Evolutionary conservation across 2,329 filamentous ascomycete genomes (phyloP).

Genomic region (Venturia asperata): DNA sequence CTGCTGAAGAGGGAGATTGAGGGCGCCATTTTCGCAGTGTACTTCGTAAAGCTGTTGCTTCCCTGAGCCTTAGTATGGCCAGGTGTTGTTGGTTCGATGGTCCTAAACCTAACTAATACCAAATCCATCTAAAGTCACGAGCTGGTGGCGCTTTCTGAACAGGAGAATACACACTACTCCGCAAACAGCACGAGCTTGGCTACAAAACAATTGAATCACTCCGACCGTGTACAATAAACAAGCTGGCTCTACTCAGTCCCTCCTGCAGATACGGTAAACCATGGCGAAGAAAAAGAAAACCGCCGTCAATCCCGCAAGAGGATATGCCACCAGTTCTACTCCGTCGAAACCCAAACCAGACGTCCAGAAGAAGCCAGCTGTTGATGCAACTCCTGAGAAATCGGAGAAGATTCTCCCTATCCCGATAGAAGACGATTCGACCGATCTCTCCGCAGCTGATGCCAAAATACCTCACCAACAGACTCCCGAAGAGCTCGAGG

Average conservation of each 20-base stretch:
- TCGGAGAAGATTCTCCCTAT: neutral
- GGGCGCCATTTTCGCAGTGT: neutral
- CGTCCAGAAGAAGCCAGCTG: constrained; percentile 27
- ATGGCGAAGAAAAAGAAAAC: constrained; percentile 96
- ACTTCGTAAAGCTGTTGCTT: neutral
- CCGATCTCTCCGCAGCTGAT: constrained; percentile 26
- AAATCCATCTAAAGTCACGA: neutral
- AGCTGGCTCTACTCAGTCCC: constrained; percentile 20
- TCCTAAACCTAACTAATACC: neutral
- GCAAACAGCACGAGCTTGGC: neutral
- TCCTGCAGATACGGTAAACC: constrained; percentile 19
- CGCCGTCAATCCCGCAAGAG: constrained; percentile 76
- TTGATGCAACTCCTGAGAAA: constrained; percentile 21
- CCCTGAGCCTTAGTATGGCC: neutral
- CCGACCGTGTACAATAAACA: constrained; percentile 18
- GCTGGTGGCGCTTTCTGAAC: neutral
- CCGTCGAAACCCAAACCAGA: constrained; percentile 74
- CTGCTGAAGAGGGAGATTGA: constrained; percentile 12
- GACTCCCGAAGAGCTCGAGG: constrained; percentile 83
- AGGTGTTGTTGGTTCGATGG: neutral
- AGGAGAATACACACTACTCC: neutral
- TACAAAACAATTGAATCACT: constrained; percentile 21
- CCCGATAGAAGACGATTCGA: constrained; percentile 23
- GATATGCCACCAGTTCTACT: constrained; percentile 88
- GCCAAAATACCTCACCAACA: constrained; percentile 45